Evolutionary conservation across 192 early-diverging fungal genomes (phyloP), one percentile per base, ranked within the genome.

Genomic region (Borealophlyctis nickersoniae): DNA sequence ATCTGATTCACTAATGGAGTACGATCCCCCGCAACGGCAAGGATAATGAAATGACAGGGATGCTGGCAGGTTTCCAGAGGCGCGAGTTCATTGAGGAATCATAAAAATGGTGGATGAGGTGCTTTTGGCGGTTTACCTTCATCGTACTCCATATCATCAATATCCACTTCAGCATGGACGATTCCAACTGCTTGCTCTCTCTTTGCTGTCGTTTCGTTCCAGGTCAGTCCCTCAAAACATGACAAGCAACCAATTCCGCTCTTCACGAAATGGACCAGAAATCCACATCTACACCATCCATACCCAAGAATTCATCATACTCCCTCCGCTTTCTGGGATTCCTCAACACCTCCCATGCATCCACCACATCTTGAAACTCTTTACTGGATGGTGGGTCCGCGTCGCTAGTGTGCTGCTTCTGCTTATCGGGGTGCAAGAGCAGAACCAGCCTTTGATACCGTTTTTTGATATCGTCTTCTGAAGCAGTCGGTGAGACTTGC

Each of bases 61-160:
- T 45, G 39, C 7, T 45, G 39, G 9, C 7, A 13, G 19, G 39
- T 45, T 13, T 19, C 19, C 39, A 13, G 7, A 19, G 19, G 9
- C 39, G 39, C 19, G 9, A 45, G 39, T 45, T n/a, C n/a, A n/a
- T 13, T 45, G 39, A 45, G 39, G 7, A 45, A 13, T 45, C 7
- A 7, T 19, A 45, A 45, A 7, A 45, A 45, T 13, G 19, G 39
- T 45, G 39, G 9, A 45, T 45, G 9, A 45, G 39, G n/a, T 9
- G 9, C 19, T 19, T 3, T 24, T 50, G 14, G 0, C 11, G 16
- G 4, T 9, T 3, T 53, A 39, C 76, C 72, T 62, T 87, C 81
- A 54, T 88, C 75, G 45, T 81, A 89, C 1, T 86, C 85, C 91
- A 92, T 91, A 27, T 90, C 88, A 60, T 92, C 91, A 58, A 92